phyloP scores from a whole-genome alignment of 2,329 filamentous ascomycete genomes.

The Ophiostoma populinum region DNA sequence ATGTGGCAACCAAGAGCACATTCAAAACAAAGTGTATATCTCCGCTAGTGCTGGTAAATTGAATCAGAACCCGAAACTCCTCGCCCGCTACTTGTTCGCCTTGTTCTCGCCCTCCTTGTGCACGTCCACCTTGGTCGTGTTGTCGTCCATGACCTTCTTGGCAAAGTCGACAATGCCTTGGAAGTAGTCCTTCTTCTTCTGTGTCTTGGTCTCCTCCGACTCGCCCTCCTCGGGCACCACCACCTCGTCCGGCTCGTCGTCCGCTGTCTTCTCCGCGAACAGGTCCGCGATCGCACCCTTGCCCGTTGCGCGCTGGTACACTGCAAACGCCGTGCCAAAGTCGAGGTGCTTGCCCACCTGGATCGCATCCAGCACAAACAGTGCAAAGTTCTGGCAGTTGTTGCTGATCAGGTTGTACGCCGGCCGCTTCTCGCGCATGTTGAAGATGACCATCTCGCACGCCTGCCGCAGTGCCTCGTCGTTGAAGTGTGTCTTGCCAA shows the following conservation, averaged over 20 bases:
- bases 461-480: constrained; percentile 31
- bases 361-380: constrained; percentile 35
- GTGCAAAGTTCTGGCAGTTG: constrained; percentile 41
- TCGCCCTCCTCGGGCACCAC: constrained; percentile 11
- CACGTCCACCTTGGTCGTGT: constrained; percentile 32
- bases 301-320: constrained; percentile 33
- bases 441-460: constrained; percentile 35
- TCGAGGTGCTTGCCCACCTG: constrained; percentile 31
- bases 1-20: too few relatives aligned
- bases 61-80: too few relatives aligned
- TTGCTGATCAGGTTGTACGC: constrained; percentile 42
- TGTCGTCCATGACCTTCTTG: constrained; percentile 34
- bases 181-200: constrained; percentile 12
- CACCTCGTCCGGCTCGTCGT: constrained; percentile 15
- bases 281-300: constrained; percentile 32
- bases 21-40: too few relatives aligned
- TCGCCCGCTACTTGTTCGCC: too few relatives aligned
- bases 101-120: constrained; percentile 11
- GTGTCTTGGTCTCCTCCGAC: constrained; percentile 4
- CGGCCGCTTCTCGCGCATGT: constrained; percentile 29
- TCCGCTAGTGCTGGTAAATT: too few relatives aligned
- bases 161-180: constrained; percentile 29
- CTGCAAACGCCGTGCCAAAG: constrained; percentile 34
- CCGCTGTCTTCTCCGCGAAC: constrained; percentile 22
- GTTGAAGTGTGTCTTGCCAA: constrained; percentile 35